phyloP scores from a whole-genome alignment of 1,284 basidiomycete species.

The Boletus hoseneyae region DNA sequence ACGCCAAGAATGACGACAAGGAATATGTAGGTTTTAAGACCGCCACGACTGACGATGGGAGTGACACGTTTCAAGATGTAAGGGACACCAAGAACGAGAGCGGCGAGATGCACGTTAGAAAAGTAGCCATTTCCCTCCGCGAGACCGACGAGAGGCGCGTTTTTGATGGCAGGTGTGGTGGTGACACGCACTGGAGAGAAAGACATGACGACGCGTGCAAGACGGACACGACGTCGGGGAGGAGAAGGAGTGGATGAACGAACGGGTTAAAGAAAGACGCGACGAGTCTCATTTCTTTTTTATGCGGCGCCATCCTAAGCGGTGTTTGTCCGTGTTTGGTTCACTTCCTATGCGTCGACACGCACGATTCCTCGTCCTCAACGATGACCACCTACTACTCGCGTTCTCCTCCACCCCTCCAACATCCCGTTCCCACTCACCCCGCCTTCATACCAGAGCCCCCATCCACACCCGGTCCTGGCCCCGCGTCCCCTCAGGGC shows the following conservation, averaged over 20 bases:
- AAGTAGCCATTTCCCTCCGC: slow-evolving; percentile 87
- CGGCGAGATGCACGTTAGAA: slow-evolving; percentile 79
- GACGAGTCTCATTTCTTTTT: slow-evolving; percentile 16
- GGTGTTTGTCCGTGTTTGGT: slow-evolving; percentile 27
- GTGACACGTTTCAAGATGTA: slow-evolving; percentile 78
- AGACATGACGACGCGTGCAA: slow-evolving; percentile 35
- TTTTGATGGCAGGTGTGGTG: slow-evolving; percentile 68
- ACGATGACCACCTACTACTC: slow-evolving; percentile 45
- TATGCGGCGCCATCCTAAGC: slow-evolving; percentile 15
- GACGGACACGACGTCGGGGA: slow-evolving; percentile 13
- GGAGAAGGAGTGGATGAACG: slow-evolving; percentile 22
- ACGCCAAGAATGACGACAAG: slow-evolving; percentile 72
- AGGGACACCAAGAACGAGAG: slow-evolving; percentile 73
- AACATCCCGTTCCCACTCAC: slow-evolving; percentile 88
- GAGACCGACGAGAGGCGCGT: slow-evolving; percentile 78
- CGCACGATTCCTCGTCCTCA: no score
- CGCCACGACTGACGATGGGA: slow-evolving; percentile 75
- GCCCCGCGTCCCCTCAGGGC: slow-evolving; percentile 55
- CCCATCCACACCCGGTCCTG: slow-evolving; percentile 65
- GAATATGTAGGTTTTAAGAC: slow-evolving; percentile 82
- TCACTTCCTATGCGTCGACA: background rate
- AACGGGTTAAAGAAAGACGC: slow-evolving; percentile 8
- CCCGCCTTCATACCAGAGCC: slow-evolving; percentile 88
- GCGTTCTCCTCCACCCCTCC: slow-evolving; percentile 75
- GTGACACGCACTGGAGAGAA: slow-evolving; percentile 55